phyloP scores from a whole-genome alignment of 2,329 filamentous ascomycete species.

The Penicillium sp. region DNA sequence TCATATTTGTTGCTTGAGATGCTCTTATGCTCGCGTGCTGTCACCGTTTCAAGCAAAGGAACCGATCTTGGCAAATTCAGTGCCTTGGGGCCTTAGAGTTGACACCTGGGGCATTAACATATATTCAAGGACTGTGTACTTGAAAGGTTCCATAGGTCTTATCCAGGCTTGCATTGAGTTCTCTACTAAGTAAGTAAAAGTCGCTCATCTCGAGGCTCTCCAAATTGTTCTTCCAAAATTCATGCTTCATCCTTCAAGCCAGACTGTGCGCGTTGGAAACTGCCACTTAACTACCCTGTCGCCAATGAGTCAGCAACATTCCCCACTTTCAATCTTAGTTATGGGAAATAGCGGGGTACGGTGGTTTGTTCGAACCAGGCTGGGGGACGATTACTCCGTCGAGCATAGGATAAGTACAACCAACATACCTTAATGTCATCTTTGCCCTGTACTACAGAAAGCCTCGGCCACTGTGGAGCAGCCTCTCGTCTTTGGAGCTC shows the following conservation, averaged over 20 bases:
- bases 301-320: background rate
- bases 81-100: background rate
- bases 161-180: too few relatives aligned
- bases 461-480: background rate
- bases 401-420: background rate
- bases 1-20: background rate
- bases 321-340: background rate
- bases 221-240: too few relatives aligned
- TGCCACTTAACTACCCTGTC: too few relatives aligned
- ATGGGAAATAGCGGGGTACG: background rate
- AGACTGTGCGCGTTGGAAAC: too few relatives aligned
- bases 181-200: too few relatives aligned
- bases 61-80: background rate
- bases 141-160: too few relatives aligned
- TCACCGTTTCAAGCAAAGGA: background rate
- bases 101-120: background rate
- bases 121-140: background rate
- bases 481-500: background rate
- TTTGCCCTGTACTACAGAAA: background rate
- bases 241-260: too few relatives aligned
- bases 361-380: too few relatives aligned
- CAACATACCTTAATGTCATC: background rate
- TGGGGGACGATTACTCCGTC: background rate
- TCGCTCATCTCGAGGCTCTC: too few relatives aligned
- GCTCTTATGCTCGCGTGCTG: background rate